Conservation (phyloP, 257 asterid species). For the Fraxinus pennsylvanica region DNA sequence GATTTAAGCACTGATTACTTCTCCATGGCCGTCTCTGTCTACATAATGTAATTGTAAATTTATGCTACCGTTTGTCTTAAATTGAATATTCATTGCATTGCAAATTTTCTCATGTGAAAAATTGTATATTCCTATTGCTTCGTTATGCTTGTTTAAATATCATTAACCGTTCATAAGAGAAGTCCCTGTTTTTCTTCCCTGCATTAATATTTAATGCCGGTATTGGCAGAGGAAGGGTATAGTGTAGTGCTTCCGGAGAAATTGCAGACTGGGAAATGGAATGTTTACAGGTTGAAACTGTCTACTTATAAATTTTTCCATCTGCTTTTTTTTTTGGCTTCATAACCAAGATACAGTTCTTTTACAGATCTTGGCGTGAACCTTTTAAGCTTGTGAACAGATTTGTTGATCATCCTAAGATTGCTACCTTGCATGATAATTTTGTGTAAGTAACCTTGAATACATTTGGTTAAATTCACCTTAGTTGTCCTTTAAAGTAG, state of each 20-base stretch:
- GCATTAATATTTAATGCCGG: slow-evolving; percentile 14
- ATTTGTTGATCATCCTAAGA: slow-evolving; percentile 61
- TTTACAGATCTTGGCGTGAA: slow-evolving; percentile 47
- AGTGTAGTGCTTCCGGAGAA: slow-evolving; percentile 71
- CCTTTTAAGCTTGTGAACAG: slow-evolving; percentile 55
- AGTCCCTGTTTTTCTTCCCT: background rate
- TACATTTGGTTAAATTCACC: background rate
- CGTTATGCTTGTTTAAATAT: background rate
- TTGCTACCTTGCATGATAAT: slow-evolving; percentile 66
- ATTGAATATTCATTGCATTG: background rate
- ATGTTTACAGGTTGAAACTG: slow-evolving; percentile 57
- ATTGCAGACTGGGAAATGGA: slow-evolving; percentile 69
- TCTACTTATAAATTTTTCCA: background rate
- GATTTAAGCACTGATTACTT: background rate
- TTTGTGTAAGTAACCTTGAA: slow-evolving; percentile 50
- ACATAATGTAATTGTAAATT: background rate
- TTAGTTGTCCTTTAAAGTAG: background rate
- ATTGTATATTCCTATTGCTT: background rate
- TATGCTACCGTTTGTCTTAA: background rate
- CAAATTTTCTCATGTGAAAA: background rate
- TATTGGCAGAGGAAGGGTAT: slow-evolving; percentile 58
- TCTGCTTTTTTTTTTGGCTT: slow-evolving; percentile 5
- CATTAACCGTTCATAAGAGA: background rate
- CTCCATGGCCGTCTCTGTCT: background rate
- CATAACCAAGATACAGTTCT: background rate